Conservation (phyloP, 176 grass and related monocot species). For the Zizania latifolia region DNA sequence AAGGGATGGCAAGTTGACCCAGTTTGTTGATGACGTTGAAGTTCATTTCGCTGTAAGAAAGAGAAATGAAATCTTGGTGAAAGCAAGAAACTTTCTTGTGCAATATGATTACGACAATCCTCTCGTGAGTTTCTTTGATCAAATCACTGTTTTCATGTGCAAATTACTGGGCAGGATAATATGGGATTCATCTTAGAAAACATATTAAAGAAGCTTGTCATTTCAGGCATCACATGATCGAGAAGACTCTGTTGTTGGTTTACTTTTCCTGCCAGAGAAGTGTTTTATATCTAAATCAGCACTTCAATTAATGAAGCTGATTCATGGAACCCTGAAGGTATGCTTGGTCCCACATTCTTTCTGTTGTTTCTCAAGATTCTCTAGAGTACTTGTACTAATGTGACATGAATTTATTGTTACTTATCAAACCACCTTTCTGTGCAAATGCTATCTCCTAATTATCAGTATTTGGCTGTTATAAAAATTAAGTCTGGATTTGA, state of each 20-base stretch:
- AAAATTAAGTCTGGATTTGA: constrained; percentile 22
- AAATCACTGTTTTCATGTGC: constrained; percentile 2
- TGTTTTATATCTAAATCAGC: constrained; percentile 81
- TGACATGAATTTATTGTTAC: not conserved
- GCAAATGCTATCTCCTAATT: not conserved
- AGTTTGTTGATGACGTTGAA: constrained; percentile 89
- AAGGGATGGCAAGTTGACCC: constrained; percentile 77
- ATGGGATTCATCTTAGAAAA: constrained; percentile 22
- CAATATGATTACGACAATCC: constrained; percentile 58
- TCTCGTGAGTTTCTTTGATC: constrained; percentile 54
- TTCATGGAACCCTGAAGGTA: constrained; percentile 88
- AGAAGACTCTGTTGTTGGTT: constrained; percentile 62
- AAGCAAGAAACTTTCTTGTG: constrained; percentile 69
- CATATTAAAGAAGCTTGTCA: constrained; percentile 22
- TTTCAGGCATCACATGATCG: constrained; percentile 40
- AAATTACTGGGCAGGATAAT: constrained; percentile 12
- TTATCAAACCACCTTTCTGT: constrained; percentile 14
- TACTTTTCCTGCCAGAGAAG: constrained; percentile 77
- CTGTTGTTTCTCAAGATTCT: constrained; percentile 5
- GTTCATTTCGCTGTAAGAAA: constrained; percentile 96
- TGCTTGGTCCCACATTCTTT: constrained; percentile 25
- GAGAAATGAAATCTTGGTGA: constrained; percentile 82
- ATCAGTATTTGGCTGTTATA: not conserved
- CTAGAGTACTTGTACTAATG: not conserved
- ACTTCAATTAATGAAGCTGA: constrained; percentile 68